A percentile compares a stretch with the other conserved stretches of the same genome.
phyloP scores from a whole-genome alignment of 2,329 filamentous ascomycete species.

The Dissoconium aciculare region DNA sequence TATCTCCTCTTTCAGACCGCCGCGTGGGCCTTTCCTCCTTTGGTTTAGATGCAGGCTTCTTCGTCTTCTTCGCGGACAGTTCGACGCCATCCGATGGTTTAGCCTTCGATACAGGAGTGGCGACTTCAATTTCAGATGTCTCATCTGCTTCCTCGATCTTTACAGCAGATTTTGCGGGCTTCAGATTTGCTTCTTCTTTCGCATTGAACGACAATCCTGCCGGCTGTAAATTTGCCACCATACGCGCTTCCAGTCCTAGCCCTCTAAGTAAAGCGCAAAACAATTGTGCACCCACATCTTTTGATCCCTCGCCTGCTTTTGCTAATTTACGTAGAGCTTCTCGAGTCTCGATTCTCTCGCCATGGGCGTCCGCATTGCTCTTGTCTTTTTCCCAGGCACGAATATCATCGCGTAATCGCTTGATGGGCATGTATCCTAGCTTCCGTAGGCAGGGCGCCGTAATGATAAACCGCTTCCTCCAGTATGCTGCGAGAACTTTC shows the following conservation, averaged over 20 bases:
- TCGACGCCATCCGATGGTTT: conserved; percentile 9
- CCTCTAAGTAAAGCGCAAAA: conserved; percentile 76
- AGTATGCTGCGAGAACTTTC: conserved; percentile 64
- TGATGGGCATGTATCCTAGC: conserved; percentile 69
- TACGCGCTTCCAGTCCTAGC: conserved; percentile 63
- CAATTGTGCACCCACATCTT: conserved; percentile 76
- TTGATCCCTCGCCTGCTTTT: conserved; percentile 58
- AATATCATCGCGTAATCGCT: conserved; percentile 57
- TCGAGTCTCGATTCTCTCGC: conserved; percentile 56
- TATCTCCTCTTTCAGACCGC: conserved; percentile 17
- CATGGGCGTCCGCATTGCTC: conserved; percentile 50
- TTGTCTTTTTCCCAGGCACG: conserved; percentile 51
- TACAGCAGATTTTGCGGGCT: conserved; percentile 24
- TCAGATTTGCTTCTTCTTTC: conserved; percentile 55
- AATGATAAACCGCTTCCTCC: conserved; percentile 70
- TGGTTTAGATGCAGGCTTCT: not conserved
- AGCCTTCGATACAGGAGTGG: conserved; percentile 4
- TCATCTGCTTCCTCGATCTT: conserved; percentile 12
- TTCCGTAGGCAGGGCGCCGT: conserved; percentile 74
- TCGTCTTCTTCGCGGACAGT: conserved; percentile 1
- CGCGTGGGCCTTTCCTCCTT: conserved; percentile 13
- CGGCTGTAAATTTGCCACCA: conserved; percentile 75
- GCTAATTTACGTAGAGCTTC: conserved; percentile 56
- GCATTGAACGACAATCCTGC: conserved; percentile 86
- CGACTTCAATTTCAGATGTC: conserved; percentile 5